phyloP scores from a whole-genome alignment of 2,329 filamentous ascomycete genomes.

The Trichoderma arundinaceum region DNA sequence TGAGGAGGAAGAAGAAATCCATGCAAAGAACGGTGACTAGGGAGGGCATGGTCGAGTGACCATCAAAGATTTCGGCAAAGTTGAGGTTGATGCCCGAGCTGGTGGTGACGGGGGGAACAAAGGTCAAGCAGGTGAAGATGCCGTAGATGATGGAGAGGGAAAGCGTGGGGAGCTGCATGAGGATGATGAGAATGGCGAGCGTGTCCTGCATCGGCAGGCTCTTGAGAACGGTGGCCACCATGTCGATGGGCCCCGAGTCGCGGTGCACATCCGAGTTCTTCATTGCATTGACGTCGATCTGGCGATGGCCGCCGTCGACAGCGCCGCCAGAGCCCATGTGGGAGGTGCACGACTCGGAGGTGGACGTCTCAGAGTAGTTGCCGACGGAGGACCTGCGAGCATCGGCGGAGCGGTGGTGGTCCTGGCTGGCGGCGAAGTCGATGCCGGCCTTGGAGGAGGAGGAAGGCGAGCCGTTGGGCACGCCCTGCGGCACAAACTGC shows the following conservation, averaged over 20 bases:
- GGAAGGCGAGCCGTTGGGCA: constrained; percentile 45
- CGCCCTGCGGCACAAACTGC: constrained; percentile 38
- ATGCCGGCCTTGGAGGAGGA: constrained; percentile 37
- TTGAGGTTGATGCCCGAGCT: constrained; percentile 80
- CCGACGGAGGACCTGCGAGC: constrained; percentile 57
- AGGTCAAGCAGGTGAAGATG: constrained; percentile 89
- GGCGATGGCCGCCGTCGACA: constrained; percentile 61
- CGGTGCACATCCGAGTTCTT: constrained; percentile 72
- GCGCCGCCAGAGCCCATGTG: constrained; percentile 46
- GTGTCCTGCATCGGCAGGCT: constrained; percentile 93
- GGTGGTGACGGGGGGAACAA: constrained; percentile 81
- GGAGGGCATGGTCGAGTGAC: constrained; percentile 83
- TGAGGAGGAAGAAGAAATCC: constrained; percentile 79
- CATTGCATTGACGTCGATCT: constrained; percentile 72
- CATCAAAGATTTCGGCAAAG: constrained; percentile 89
- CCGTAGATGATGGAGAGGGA: constrained; percentile 88
- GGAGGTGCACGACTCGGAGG: constrained; percentile 58
- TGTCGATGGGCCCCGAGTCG: constrained; percentile 73
- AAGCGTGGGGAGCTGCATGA: constrained; percentile 89
- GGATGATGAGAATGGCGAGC: constrained; percentile 92
- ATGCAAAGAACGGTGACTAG: constrained; percentile 83
- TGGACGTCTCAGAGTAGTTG: constrained; percentile 58
- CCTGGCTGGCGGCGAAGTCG: constrained; percentile 34
- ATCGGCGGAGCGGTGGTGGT: constrained; percentile 51
- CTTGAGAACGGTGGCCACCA: constrained; percentile 84